Base-by-base conservation (phyloP, 768 basidiomycete species). In the Dendrothele bispora region DNA sequence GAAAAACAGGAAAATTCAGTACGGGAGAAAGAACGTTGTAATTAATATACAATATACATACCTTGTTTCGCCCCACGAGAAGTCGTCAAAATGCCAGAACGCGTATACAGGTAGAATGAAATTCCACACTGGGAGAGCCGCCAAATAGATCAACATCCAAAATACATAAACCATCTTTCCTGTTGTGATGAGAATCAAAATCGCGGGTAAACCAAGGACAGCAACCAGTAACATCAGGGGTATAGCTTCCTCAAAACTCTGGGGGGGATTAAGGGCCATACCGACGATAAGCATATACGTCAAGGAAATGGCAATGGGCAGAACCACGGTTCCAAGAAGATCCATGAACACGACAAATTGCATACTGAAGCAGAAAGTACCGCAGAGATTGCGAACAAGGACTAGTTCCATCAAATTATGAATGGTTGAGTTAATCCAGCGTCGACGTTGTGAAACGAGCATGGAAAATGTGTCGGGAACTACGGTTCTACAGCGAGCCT, bases 351-450 rank as follows among this genome's bases (percentile, higher is more conserved):
- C 94, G 65, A 98, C 86, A 66, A 98, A 98, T 65, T 98, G 97
- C 95, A 98, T 98, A 69, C 93, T 97, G 72, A 98, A 98, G 75
- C 97, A 99, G 70, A 99, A 99, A 25, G 95, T 98, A 28, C 97
- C 97, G 67, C 97, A 98, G 14, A 98, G 79, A 62, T 99, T 93
- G 55, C 90, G 91, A 32, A 99, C 97, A 51, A 91, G 83, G 28
- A 98, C 91, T 30, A 99, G 86, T 66, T 99, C 97, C 94, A 98
- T 98, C 42, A 99, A 83, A 65, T 99, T 98, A 74, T 98, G 97
- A 42, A 99, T 91, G 0, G 97, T 98, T 14, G 95, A 98, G 68
- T 98, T 98, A 72, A 99, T 98, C 97, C 97, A 99, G 48, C 97
- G 86, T 17, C 97, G 86, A 26, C 97, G 91, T 64, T 99, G 97